Base-by-base conservation (phyloP, 139 green algal genomes). In the Tetradesmus obliquus region DNA sequence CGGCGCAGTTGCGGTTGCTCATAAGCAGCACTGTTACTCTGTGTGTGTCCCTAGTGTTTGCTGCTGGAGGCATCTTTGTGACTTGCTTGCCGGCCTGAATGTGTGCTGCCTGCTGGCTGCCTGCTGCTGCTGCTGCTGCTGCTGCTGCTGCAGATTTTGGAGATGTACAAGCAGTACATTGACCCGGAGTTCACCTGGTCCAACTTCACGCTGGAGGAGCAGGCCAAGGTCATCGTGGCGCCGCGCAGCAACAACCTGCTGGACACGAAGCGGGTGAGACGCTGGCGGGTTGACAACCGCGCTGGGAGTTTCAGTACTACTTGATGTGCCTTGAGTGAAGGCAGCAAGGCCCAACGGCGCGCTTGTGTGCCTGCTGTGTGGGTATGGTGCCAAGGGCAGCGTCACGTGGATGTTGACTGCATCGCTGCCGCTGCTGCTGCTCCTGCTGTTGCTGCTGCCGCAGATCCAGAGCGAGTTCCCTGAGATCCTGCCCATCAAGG, bases 161-260 rank as follows among this genome's bases (percentile, higher is more conserved):
- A 99, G 94, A 91, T 99, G 88, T 99, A 99, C 96, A 97, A 97
- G 94, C 93, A 99, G 22, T 98, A 99, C 96, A 96, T 99, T 9
- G 97, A 99, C 94, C 96, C 97, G 54, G 96, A 98, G 79, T 99
- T 99, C 95, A 98, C 91, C 9, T 99, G 97, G 97, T 86, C 86
- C 22, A 99, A 99, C 95, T 99, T 99, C 90, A 96, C 94, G 0
- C 55, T 99, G n/a, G 98, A 99, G 93, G 98, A 99, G 95, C 98
- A 99, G 95, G 96, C 97, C 86, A 99, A 99, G 95, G 97, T 99
- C 69, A 99, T 99, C 89, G 95, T 98, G 55, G 98, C 98, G 19
- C 98, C 98, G 15, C 96, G 98, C 86, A 99, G 96, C 91, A 99
- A 99, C 95, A 99, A 99, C 93, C 92, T 99, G 89, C 91, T 99